These are phyloP conservation scores for Penicillium simplicissimum DNA, from an alignment of 495 filamentous ascomycete genomes.

Conservation along the genomic window DNA sequence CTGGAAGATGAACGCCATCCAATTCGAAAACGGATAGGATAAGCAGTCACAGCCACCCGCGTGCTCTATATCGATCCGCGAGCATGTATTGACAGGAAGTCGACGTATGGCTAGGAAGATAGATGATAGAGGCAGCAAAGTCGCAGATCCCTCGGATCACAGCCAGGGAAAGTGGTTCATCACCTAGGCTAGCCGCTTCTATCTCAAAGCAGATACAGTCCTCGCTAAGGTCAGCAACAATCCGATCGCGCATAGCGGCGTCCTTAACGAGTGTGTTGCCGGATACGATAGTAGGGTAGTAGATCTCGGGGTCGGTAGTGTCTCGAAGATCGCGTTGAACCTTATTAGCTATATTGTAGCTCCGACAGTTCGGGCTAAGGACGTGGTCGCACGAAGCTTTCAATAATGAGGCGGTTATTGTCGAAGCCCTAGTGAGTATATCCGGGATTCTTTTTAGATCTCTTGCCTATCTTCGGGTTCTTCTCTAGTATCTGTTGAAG, in stretches of 20 bases:
- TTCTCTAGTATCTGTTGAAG: too few species aligned
- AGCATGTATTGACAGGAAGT: too few species aligned
- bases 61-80: too few species aligned
- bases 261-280: conserved; percentile 23
- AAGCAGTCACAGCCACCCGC: too few species aligned
- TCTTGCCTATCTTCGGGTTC: too few species aligned
- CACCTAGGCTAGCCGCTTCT: background rate
- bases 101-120: too few species aligned
- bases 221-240: conserved; percentile 1
- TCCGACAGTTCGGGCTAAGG: conserved; percentile 4
- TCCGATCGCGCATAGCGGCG: conserved; percentile 10
- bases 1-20: too few species aligned
- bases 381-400: conserved; percentile 13
- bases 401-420: conserved; percentile 17
- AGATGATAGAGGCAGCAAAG: too few species aligned
- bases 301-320: conserved; percentile 9
- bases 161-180: background rate
- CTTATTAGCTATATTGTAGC: conserved; percentile 16
- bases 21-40: too few species aligned
- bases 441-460: background rate
- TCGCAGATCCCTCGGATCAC: conserved; percentile 1
- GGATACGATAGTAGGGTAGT: conserved; percentile 26
- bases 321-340: conserved; percentile 16
- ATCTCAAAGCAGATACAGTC: conserved; percentile 4
- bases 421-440: conserved; percentile 15